These are phyloP conservation scores for Hygrophoropsis aurantiaca DNA, from an alignment of 768 basidiomycete genomes.

Conservation along the genomic window DNA sequence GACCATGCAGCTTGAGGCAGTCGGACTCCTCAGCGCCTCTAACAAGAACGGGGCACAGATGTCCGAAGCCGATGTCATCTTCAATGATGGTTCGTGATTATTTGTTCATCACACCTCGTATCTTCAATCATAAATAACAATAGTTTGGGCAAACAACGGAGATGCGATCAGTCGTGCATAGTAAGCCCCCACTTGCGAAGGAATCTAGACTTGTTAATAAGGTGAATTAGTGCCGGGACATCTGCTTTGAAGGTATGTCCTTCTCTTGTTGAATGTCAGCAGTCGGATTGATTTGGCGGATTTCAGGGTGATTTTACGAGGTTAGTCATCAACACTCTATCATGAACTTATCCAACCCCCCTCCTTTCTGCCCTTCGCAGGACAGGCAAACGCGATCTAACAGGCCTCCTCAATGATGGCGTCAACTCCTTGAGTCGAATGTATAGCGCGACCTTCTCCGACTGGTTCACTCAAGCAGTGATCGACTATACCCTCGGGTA, in stretches of 20 bases:
- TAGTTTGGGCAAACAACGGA: slow-evolving; percentile 98
- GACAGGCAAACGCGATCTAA: slow-evolving; percentile 93
- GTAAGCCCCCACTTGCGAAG: slow-evolving; percentile 40
- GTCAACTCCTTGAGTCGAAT: slow-evolving; percentile 91
- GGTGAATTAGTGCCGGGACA: slow-evolving; percentile 78
- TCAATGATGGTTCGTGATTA: slow-evolving; percentile 66
- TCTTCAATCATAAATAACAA: not conserved
- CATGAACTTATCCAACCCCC: slow-evolving; percentile 6
- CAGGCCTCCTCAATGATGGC: slow-evolving; percentile 92
- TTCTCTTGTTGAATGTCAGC: not conserved
- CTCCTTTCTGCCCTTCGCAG: too few relatives aligned
- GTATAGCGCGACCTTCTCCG: slow-evolving; percentile 87
- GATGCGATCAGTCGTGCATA: slow-evolving; percentile 91
- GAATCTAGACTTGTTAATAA: too few relatives aligned
- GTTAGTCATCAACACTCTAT: slow-evolving; percentile 32
- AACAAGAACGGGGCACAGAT: slow-evolving; percentile 51
- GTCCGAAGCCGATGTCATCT: slow-evolving; percentile 63
- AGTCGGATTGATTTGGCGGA: not conserved
- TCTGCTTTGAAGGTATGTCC: slow-evolving; percentile 85
- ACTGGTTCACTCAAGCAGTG: slow-evolving; percentile 97
- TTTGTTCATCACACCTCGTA: not conserved
- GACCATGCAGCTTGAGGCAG: slow-evolving; percentile 68
- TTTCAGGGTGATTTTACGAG: slow-evolving; percentile 83
- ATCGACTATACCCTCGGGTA: slow-evolving; percentile 91
- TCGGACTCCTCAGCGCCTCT: slow-evolving; percentile 61